Percentiles rank a stretch among this genome's conserved stretches.
These are phyloP conservation scores for Phytophthora colocasiae DNA, from an alignment of 352 stramenopile genomes.

Conservation along the genomic window DNA sequence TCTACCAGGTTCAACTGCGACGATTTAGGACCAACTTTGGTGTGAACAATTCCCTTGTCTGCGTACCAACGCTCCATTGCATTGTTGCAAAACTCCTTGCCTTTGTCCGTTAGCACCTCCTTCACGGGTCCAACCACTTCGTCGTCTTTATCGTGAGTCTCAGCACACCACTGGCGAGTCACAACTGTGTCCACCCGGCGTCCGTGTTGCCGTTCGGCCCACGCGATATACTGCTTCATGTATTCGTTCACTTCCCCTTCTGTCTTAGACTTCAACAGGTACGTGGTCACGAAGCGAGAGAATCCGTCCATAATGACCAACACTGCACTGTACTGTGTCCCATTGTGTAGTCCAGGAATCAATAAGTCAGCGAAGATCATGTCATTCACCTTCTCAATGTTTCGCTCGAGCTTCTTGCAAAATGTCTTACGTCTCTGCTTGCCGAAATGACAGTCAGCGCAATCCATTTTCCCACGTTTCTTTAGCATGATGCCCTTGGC, in stretches of 20 bases:
- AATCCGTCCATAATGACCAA: too few species aligned
- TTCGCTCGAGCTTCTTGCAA: background rate
- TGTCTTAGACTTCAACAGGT: too few species aligned
- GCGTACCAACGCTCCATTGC: constrained; percentile 6
- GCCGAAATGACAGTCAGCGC: constrained; percentile 12
- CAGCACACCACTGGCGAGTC: too few species aligned
- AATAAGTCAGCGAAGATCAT: too few species aligned
- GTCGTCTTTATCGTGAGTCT: background rate
- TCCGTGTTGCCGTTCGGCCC: too few species aligned
- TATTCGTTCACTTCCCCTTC: too few species aligned
- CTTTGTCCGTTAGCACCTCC: constrained; percentile 16
- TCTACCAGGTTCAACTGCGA: constrained; percentile 16
- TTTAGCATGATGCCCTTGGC: constrained; percentile 25
- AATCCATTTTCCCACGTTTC: constrained; percentile 17
- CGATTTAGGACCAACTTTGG: constrained; percentile 1
- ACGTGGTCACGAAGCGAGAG: too few species aligned
- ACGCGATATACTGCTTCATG: too few species aligned
- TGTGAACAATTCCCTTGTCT: constrained; percentile 5
- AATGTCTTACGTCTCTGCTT: constrained; percentile 22
- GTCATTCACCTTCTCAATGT: too few species aligned
- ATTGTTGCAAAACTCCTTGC: constrained; percentile 17
- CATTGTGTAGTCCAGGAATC: too few species aligned
- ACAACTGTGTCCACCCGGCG: too few species aligned
- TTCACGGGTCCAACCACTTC: background rate
- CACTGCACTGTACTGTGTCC: too few species aligned